phyloP scores from a whole-genome alignment of 1,139 yeast species.

The Nakaseomyces kungkrabaensis region DNA sequence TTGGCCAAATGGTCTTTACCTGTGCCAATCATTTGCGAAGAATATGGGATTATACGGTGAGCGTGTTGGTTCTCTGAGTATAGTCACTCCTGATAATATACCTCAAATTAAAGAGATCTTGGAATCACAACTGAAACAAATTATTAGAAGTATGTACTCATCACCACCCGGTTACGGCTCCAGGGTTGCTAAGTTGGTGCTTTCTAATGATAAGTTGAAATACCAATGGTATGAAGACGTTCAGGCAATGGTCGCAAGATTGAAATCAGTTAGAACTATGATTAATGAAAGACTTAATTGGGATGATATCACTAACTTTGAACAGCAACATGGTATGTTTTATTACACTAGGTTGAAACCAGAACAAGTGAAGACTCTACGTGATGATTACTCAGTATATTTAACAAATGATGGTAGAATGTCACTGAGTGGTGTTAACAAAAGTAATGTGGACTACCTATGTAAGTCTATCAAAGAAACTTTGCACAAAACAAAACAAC shows the following conservation, averaged over 20 bases:
- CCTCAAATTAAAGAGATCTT: constrained; percentile 32
- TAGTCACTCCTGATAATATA: constrained; percentile 34
- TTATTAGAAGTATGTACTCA: constrained; percentile 80
- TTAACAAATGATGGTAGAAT: constrained; percentile 85
- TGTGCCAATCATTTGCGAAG: constrained; percentile 91
- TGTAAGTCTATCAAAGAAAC: constrained; percentile 18
- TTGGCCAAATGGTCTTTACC: constrained; percentile 41
- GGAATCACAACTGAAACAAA: constrained; percentile 61
- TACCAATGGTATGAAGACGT: constrained; percentile 74
- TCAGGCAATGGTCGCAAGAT: constrained; percentile 64
- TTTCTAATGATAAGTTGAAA: constrained; percentile 52
- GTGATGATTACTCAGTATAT: constrained; percentile 67
- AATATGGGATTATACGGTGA: constrained; percentile 97
- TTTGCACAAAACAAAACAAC: background rate
- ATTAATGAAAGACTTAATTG: constrained; percentile 53
- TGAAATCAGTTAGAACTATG: constrained; percentile 57
- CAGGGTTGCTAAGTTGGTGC: constrained; percentile 68
- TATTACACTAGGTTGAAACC: constrained; percentile 75
- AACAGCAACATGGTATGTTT: constrained; percentile 86
- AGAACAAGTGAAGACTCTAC: constrained; percentile 60
- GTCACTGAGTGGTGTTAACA: constrained; percentile 83
- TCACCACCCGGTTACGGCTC: constrained; percentile 95
- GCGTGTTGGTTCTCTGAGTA: constrained; percentile 74
- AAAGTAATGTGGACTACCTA: constrained; percentile 59
- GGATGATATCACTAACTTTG: constrained; percentile 62